These are phyloP conservation scores for Pestalotiopsis sp. DNA, from an alignment of 2,329 filamentous ascomycete genomes.

Conservation along the genomic window DNA sequence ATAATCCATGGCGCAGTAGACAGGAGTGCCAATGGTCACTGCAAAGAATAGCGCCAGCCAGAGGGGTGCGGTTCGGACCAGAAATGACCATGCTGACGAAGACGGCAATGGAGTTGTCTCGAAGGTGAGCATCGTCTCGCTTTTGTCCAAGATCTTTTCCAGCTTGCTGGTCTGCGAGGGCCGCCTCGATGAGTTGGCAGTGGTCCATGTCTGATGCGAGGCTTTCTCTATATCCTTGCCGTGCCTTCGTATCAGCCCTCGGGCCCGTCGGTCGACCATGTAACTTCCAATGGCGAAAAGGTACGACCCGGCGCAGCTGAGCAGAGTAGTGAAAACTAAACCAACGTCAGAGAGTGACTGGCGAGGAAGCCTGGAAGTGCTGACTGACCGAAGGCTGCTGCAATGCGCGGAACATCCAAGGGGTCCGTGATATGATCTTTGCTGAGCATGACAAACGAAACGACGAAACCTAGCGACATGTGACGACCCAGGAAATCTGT, in stretches of 20 bases:
- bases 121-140: constrained; percentile 20
- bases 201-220: constrained; percentile 18
- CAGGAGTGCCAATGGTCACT: constrained; percentile 26
- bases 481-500: constrained; percentile 33
- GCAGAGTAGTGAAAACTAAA: constrained; percentile 27
- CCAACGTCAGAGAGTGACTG: no score
- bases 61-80: constrained; percentile 26
- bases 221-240: constrained; percentile 24
- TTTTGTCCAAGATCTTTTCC: constrained; percentile 16
- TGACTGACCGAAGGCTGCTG: constrained; percentile 29
- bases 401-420: constrained; percentile 26
- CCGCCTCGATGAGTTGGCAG: constrained; percentile 17
- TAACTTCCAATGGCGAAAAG: constrained; percentile 24
- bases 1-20: constrained; percentile 25
- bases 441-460: constrained; percentile 33
- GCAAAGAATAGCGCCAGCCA: constrained; percentile 30
- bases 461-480: constrained; percentile 35
- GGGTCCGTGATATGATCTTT: constrained; percentile 28
- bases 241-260: constrained; percentile 17
- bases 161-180: constrained; percentile 21
- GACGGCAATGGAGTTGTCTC: background rate
- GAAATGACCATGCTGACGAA: constrained; percentile 19
- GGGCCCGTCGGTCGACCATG: constrained; percentile 25
- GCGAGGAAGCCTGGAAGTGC: background rate
- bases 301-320: constrained; percentile 27